A percentile compares a stretch with the other conserved stretches of the same genome.
phyloP scores from a whole-genome alignment of 2,329 filamentous ascomycete genomes.

The Coleophoma cylindrospora region DNA sequence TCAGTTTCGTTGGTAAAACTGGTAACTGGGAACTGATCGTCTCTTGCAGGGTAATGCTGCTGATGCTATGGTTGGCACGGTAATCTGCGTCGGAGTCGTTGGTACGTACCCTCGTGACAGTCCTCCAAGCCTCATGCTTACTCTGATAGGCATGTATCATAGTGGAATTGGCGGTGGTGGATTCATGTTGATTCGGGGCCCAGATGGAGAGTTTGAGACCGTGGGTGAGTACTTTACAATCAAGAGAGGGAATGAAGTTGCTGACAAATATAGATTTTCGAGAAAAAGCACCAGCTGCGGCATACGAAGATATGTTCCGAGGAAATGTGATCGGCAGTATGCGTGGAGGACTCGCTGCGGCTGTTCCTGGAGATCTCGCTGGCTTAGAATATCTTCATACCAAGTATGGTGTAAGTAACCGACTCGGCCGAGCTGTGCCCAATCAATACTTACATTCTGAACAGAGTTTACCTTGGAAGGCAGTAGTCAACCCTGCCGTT shows the following conservation, averaged over 20 bases:
- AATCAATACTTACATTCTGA: not conserved
- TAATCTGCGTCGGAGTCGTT: slow-evolving; percentile 70
- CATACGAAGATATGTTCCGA: slow-evolving; percentile 79
- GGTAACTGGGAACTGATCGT: slow-evolving; percentile 10
- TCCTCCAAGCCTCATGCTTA: slow-evolving; percentile 3
- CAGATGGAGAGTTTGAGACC: slow-evolving; percentile 73
- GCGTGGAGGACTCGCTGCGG: slow-evolving; percentile 66
- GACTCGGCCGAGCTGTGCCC: too few relatives aligned
- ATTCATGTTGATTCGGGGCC: slow-evolving; percentile 75
- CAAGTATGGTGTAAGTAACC: slow-evolving; percentile 53
- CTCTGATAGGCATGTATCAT: slow-evolving; percentile 61
- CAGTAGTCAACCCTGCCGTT: slow-evolving; percentile 69
- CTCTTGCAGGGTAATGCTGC: slow-evolving; percentile 59
- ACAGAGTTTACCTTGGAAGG: slow-evolving; percentile 61
- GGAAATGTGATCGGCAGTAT: slow-evolving; percentile 64
- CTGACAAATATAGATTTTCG: slow-evolving; percentile 60
- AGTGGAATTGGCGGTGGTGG: slow-evolving; percentile 85
- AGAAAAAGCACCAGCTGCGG: slow-evolving; percentile 79
- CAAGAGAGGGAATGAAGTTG: too few relatives aligned
- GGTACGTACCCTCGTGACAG: slow-evolving; percentile 32
- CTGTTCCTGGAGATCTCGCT: slow-evolving; percentile 68
- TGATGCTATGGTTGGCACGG: slow-evolving; percentile 69
- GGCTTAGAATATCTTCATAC: slow-evolving; percentile 76
- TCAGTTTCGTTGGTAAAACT: not conserved
- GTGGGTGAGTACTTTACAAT: slow-evolving; percentile 36